Percentiles rank a stretch among this genome's conserved stretches.
These are phyloP conservation scores for Pythium angustatum DNA, from an alignment of 352 stramenopile genomes.

Conservation along the genomic window DNA sequence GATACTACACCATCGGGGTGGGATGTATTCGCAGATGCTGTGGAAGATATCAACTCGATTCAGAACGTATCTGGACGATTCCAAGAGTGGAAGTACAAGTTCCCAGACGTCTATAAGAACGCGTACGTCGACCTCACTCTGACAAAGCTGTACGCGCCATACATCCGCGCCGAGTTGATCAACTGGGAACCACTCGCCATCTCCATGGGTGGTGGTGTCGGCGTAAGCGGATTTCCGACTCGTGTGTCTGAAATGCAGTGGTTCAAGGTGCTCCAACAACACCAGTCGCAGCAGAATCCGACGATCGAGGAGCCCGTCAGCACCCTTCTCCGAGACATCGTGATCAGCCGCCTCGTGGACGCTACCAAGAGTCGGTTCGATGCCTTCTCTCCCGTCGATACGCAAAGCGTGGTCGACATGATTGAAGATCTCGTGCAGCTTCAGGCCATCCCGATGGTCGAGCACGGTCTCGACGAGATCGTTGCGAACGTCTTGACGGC, in stretches of 20 bases:
- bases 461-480: constrained; percentile 34
- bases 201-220: not conserved
- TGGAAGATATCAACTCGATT: constrained; percentile 73
- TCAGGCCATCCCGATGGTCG: constrained; percentile 31
- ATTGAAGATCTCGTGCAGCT: constrained; percentile 53
- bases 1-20: not conserved
- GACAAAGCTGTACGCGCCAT: constrained; percentile 62
- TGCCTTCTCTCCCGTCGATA: constrained; percentile 58
- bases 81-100: constrained; percentile 71
- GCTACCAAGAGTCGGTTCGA: constrained; percentile 54
- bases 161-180: constrained; percentile 63
- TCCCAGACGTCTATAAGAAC: constrained; percentile 67
- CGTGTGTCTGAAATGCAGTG: constrained; percentile 49
- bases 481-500: constrained; percentile 29
- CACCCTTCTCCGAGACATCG: constrained; percentile 54
- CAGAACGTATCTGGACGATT: constrained; percentile 61
- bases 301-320: constrained; percentile 34
- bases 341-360: constrained; percentile 41
- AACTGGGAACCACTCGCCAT: constrained; percentile 63
- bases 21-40: constrained; percentile 57
- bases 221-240: not conserved
- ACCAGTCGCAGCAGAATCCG: constrained; percentile 15
- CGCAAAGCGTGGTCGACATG: constrained; percentile 45
- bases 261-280: constrained; percentile 48
- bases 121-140: constrained; percentile 61